Percentiles rank a stretch among this genome's conserved stretches.
These are phyloP conservation scores for Asclepias syriaca DNA, from an alignment of 257 asterid genomes.

Conservation along the genomic window DNA sequence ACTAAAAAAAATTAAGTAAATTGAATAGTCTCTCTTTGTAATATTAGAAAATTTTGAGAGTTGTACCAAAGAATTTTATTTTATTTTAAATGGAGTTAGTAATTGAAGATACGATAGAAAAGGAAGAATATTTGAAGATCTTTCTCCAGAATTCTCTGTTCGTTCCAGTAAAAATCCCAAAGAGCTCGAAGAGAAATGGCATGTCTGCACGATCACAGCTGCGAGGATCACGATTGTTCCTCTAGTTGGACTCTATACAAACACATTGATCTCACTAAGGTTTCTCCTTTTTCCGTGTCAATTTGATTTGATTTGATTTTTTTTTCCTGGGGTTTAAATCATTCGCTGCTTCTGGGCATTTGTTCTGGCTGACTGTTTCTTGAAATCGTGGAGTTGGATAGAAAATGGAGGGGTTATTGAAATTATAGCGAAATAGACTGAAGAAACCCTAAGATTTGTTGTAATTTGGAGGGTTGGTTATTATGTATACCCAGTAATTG, in stretches of 20 bases:
- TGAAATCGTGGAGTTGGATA: background rate
- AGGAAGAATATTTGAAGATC: too few relatives aligned
- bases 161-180: background rate
- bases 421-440: background rate
- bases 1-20: too few relatives aligned
- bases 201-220: conserved; percentile 94
- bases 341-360: background rate
- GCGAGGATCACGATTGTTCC: conserved; percentile 93
- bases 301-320: background rate
- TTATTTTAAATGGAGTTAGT: too few relatives aligned
- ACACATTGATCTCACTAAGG: conserved; percentile 85
- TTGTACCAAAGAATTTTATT: too few relatives aligned
- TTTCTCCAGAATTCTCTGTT: background rate
- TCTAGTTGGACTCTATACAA: conserved; percentile 92
- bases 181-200: conserved; percentile 41
- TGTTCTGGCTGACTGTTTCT: background rate
- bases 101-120: too few relatives aligned
- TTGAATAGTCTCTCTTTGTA: too few relatives aligned
- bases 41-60: too few relatives aligned
- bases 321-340: too few relatives aligned
- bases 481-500: background rate
- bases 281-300: conserved; percentile 6
- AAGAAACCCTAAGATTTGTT: conserved; percentile 6
- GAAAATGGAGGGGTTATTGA: background rate
- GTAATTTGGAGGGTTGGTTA: background rate